phyloP scores from a whole-genome alignment of 345 rosid species.

The Iberis pinnata region DNA sequence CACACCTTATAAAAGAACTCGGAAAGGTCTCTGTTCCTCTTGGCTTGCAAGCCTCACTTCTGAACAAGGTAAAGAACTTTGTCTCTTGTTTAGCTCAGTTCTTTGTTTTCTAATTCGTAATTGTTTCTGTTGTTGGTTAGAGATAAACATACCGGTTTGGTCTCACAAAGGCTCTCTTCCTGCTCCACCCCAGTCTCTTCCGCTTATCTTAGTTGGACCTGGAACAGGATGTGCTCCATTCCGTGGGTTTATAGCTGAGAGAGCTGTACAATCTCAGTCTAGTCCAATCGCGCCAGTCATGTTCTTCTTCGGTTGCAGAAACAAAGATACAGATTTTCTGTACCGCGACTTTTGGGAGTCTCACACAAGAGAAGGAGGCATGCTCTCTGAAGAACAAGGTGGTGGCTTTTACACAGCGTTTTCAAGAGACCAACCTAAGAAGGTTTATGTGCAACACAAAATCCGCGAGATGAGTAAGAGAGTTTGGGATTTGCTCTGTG shows the following conservation, averaged over 20 bases:
- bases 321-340: slow-evolving; percentile 63
- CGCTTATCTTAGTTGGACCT: slow-evolving; percentile 78
- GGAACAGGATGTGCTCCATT: slow-evolving; percentile 99
- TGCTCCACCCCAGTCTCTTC: slow-evolving; percentile 57
- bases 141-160: slow-evolving; percentile 63
- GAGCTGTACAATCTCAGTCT: slow-evolving; percentile 46
- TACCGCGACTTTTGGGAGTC: slow-evolving; percentile 70
- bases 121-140: slow-evolving; percentile 33
- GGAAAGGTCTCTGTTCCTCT: slow-evolving; percentile 73
- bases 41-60: slow-evolving; percentile 83
- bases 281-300: slow-evolving; percentile 51
- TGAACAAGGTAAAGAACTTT: slow-evolving; percentile 38
- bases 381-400: slow-evolving; percentile 64
- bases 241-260: slow-evolving; percentile 80
- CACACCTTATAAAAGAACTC: slow-evolving; percentile 78
- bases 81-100: not conserved
- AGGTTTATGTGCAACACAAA: slow-evolving; percentile 86
- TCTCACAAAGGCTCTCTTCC: slow-evolving; percentile 74
- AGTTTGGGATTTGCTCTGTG: slow-evolving; percentile 55
- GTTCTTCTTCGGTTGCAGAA: slow-evolving; percentile 87
- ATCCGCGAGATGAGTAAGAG: slow-evolving; percentile 50
- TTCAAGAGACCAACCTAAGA: slow-evolving; percentile 86
- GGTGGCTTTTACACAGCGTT: slow-evolving; percentile 84
- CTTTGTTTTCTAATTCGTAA: slow-evolving; percentile 14
- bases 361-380: slow-evolving; percentile 46